phyloP scores from a whole-genome alignment of 257 asterid genomes.

The Salvia miltiorrhiza region DNA sequence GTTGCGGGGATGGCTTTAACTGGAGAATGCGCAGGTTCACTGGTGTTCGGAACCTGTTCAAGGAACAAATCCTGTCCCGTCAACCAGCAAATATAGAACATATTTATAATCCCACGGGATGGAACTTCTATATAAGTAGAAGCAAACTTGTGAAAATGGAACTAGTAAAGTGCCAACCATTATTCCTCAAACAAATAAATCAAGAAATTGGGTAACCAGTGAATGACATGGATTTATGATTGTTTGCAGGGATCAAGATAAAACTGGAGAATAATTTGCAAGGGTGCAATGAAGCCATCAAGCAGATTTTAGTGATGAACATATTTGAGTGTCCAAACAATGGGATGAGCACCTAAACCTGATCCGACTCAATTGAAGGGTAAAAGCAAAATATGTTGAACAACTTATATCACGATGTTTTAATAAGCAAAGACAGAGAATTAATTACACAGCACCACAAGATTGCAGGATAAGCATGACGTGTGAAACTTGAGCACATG shows the following conservation, averaged over 20 bases:
- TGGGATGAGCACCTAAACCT: not conserved
- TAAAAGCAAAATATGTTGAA: conserved; percentile 10
- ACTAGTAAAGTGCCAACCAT: not conserved
- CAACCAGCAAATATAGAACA: conserved; percentile 11
- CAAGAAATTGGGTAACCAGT: not conserved
- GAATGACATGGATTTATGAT: not conserved
- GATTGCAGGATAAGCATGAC: conserved; percentile 22
- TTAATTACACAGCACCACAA: conserved; percentile 11
- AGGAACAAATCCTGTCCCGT: conserved; percentile 19
- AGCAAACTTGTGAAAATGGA: not conserved
- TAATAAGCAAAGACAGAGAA: not conserved
- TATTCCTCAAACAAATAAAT: conserved; percentile 7
- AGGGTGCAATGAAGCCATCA: not conserved
- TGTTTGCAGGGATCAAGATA: not conserved
- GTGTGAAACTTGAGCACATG: not conserved
- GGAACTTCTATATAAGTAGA: not conserved
- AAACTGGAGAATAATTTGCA: not conserved
- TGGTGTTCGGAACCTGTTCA: conserved; percentile 73
- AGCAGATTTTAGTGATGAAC: not conserved
- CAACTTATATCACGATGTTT: not conserved
- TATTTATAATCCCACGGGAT: conserved; percentile 10
- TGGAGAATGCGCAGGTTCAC: conserved; percentile 58
- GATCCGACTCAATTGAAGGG: conserved; percentile 8
- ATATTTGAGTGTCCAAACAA: not conserved
- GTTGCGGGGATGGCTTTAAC: conserved; percentile 73